Evolutionary conservation across 495 filamentous ascomycete species (phyloP), one percentile per base, ranked within the genome.

Genomic region (Penicillium pulvis): DNA sequence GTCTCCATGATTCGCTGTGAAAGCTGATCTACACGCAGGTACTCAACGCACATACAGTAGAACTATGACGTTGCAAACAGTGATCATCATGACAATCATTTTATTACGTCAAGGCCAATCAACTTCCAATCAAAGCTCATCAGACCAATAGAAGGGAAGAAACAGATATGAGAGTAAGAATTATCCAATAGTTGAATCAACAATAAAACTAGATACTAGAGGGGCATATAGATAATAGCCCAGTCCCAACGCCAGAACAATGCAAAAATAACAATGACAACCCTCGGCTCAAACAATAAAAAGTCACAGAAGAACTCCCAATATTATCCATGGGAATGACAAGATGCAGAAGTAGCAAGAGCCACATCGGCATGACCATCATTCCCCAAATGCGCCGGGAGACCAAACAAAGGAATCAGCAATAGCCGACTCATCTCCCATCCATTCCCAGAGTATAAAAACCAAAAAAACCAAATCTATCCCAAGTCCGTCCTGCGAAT

Each of bases 401-500:
- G 33, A 43, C 44, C 7, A 51, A 58, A 31, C 4, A 20, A 20
- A 23, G 20, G 20, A 59, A 46, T 11, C 28, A 28, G 48, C 35
- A 58, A 45, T 33, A 46, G 31, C 48, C 49, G 35, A 51, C 53
- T 19, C 54, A 46, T 58, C 60, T 56, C 58, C 67, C 51, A 65
- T 52, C 67, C 51, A 65, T 52, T 64, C 56, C 60, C 56, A 60
- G 23, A 52, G 24, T n/a, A 62, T 19, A 59, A 23, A 43, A 61
- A 64, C 54, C 42, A 39, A 39, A 45, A 39, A 45, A 60, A 64
- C 56, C 62, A 66, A 61, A 56, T 62, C 60, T 66, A 71, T 69
- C 67, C 71, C 65, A 59, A 62, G 65, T 58, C 55, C 59, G 64
- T 67, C 70, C 74, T 71, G 72, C 73, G 62, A 67, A 68, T 73